These are phyloP conservation scores for Pelargonium fulgidum DNA, from an alignment of 441 rosid genomes.

Conservation along the genomic window DNA sequence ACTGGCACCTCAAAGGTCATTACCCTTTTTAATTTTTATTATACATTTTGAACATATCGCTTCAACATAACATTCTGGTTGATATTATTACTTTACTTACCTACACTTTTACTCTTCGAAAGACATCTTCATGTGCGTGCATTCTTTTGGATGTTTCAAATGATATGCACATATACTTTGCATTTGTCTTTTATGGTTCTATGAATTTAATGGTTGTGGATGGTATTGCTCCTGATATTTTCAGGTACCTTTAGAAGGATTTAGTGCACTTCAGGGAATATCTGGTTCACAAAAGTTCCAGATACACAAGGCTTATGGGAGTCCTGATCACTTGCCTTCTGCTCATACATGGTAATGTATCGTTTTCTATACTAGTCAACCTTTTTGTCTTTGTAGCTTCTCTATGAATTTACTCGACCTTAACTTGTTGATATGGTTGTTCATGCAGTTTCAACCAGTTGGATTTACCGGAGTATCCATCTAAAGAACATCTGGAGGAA, in stretches of 20 bases:
- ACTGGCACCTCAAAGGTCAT: conserved; percentile 96
- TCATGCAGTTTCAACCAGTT: conserved; percentile 84
- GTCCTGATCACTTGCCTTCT: conserved; percentile 7
- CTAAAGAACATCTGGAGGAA: conserved; percentile 79
- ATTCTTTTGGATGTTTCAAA: neutral
- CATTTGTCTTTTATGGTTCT: too few species aligned
- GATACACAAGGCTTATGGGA: conserved; percentile 11
- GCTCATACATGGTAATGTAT: conserved; percentile 70
- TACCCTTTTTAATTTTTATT: neutral
- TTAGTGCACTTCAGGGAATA: conserved; percentile 10
- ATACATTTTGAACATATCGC: neutral
- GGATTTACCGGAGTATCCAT: conserved; percentile 83
- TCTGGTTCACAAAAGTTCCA: conserved; percentile 7
- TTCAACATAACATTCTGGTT: neutral
- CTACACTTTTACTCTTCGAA: too few species aligned
- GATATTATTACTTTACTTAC: too few species aligned
- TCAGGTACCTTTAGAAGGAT: conserved; percentile 10
- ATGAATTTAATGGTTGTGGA: neutral
- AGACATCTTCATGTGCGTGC: too few species aligned
- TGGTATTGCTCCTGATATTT: neutral
- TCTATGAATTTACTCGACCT: neutral
- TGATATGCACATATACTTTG: too few species aligned
- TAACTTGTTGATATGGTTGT: conserved; percentile 2
- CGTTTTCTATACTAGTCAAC: neutral
- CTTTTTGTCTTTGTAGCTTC: too few species aligned